Evolutionary conservation across 352 stramenopile genomes (phyloP).

Genomic region (Halophytophthora polymorphica): DNA sequence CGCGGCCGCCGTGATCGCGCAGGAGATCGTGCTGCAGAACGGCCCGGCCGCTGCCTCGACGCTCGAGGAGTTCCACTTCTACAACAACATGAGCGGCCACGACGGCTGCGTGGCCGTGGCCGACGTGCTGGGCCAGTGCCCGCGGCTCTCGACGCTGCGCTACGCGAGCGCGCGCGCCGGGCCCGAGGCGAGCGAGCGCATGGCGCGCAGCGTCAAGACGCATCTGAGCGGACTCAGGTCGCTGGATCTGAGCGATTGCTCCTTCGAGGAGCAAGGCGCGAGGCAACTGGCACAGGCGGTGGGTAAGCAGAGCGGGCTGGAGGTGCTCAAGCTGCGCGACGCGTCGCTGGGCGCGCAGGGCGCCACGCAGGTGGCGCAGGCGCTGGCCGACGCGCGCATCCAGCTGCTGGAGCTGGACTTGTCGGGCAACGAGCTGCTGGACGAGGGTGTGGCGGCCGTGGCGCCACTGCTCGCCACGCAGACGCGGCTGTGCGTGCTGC

Average conservation of each 20-base stretch:
- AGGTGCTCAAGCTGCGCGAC: constrained; percentile 86
- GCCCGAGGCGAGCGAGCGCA: constrained; percentile 39
- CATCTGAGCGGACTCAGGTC: constrained; percentile 53
- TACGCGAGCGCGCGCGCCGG: constrained; percentile 70
- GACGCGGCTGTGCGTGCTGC: constrained; percentile 50
- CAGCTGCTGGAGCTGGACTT: constrained; percentile 82
- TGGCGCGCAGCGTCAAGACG: constrained; percentile 44
- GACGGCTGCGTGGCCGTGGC: constrained; percentile 62
- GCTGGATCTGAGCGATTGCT: constrained; percentile 93
- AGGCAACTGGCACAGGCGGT: constrained; percentile 73
- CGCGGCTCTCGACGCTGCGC: constrained; percentile 53
- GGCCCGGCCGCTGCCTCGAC: constrained; percentile 32
- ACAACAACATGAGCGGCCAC: constrained; percentile 86
- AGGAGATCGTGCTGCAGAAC: constrained; percentile 74
- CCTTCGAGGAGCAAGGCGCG: constrained; percentile 78
- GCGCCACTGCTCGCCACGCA: constrained; percentile 56
- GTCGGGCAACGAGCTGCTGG: constrained; percentile 86
- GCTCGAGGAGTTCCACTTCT: constrained; percentile 79
- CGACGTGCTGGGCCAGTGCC: constrained; percentile 43
- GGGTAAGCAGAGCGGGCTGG: constrained; percentile 56
- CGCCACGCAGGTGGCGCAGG: constrained; percentile 60
- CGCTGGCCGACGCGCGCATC: constrained; percentile 58
- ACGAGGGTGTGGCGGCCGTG: constrained; percentile 65
- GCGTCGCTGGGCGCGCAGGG: constrained; percentile 85
- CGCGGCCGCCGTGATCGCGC: constrained; percentile 51